phyloP scores from a whole-genome alignment of 2,329 filamentous ascomycete genomes.

The Microthyrium microscopicum region DNA sequence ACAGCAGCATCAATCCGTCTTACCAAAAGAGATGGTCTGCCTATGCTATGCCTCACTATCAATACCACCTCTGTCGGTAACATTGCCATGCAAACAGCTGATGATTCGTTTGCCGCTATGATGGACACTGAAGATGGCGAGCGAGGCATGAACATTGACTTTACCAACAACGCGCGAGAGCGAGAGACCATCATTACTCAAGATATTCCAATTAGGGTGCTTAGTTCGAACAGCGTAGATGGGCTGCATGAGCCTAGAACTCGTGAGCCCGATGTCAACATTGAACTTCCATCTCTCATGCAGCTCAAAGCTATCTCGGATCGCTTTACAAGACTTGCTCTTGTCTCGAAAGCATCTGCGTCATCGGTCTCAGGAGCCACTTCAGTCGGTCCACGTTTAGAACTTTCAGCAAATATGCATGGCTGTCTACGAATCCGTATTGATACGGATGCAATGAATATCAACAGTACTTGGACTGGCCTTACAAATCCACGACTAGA shows the following conservation, averaged over 20 bases:
- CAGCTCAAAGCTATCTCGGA: constrained; percentile 91
- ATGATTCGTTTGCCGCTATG: constrained; percentile 10
- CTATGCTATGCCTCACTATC: constrained; percentile 79
- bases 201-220: constrained; percentile 84
- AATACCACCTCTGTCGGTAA: constrained; percentile 51
- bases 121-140: constrained; percentile 20
- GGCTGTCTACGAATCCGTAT: constrained; percentile 68
- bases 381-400: constrained; percentile 45
- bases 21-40: constrained; percentile 80
- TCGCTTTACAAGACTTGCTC: constrained; percentile 75
- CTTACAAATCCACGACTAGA: constrained; percentile 81
- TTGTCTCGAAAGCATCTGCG: constrained; percentile 15
- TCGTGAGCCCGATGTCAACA: constrained; percentile 84
- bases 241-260: constrained; percentile 86
- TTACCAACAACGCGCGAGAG: constrained; percentile 37
- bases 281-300: constrained; percentile 69
- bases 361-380: constrained; percentile 20
- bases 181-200: constrained; percentile 88
- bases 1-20: constrained; percentile 71
- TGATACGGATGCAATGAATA: constrained; percentile 66
- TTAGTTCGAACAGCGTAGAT: constrained; percentile 70
- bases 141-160: constrained; percentile 20
- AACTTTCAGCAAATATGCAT: constrained; percentile 88
- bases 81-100: constrained; percentile 13
- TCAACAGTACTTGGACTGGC: constrained; percentile 71